Evolutionary conservation across 1,284 basidiomycete species (phyloP).

Genomic region (Fomitopsis pinicola): DNA sequence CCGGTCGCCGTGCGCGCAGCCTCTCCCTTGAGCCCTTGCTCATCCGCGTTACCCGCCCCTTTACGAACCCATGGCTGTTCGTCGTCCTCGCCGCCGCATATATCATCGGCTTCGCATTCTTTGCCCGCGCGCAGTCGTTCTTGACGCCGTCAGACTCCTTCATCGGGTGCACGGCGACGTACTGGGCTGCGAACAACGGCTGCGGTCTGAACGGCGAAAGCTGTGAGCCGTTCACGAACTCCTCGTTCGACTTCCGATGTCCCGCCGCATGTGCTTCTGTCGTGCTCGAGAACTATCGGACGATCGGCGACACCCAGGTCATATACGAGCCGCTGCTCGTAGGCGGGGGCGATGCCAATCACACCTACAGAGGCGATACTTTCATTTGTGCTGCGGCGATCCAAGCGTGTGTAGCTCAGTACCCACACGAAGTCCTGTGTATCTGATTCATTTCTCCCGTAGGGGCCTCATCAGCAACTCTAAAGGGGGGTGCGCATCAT

Average conservation of each 20-base stretch:
- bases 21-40: conserved; percentile 52
- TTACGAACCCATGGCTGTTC: conserved; percentile 53
- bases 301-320: conserved; percentile 66
- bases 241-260: conserved; percentile 74
- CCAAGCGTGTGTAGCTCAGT: conserved; percentile 57
- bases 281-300: conserved; percentile 72
- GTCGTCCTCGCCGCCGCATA: conserved; percentile 55
- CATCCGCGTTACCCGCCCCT: conserved; percentile 43
- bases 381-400: conserved; percentile 87
- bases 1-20: conserved; percentile 33
- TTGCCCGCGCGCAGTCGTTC: conserved; percentile 70
- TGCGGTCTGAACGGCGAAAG: conserved; percentile 73
- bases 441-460: conserved; percentile 6
- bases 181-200: conserved; percentile 64
- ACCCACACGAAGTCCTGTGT: no score
- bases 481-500: conserved; percentile 74
- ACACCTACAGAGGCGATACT: conserved; percentile 78
- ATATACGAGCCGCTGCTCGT: conserved; percentile 76
- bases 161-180: conserved; percentile 65
- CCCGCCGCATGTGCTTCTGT: conserved; percentile 69
- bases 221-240: conserved; percentile 66
- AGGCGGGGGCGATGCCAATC: conserved; percentile 69
- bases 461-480: conserved; percentile 66
- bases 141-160: conserved; percentile 58
- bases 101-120: conserved; percentile 70